Conservation (phyloP, 148 eudicot species). For the Simmondsia chinensis region DNA sequence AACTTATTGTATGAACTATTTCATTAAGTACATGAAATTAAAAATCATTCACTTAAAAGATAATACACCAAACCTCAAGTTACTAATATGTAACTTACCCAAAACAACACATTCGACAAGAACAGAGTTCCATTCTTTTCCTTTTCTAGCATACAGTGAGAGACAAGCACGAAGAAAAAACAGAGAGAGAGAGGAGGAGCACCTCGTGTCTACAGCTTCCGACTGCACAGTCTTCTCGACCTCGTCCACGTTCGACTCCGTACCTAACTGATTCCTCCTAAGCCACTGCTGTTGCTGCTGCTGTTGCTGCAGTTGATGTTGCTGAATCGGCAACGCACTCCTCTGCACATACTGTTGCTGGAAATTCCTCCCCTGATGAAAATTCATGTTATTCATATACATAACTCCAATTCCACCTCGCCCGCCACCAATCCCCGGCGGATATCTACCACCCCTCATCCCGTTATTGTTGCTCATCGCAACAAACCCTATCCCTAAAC, state of each 20-base stretch:
- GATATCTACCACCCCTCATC: constrained; percentile 11
- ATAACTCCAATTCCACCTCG: constrained; percentile 6
- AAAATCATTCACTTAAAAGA: no score
- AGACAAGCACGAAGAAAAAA: neutral
- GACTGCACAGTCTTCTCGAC: constrained; percentile 76
- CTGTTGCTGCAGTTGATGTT: constrained; percentile 12
- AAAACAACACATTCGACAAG: no score
- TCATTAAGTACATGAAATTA: no score
- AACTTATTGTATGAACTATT: no score
- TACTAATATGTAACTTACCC: no score
- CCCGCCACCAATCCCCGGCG: constrained; percentile 11
- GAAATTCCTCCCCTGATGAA: constrained; percentile 10
- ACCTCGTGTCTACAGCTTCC: constrained; percentile 62
- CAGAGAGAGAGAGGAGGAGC: neutral
- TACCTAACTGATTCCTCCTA: constrained; percentile 46
- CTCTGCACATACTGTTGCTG: constrained; percentile 11
- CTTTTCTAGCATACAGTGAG: no score
- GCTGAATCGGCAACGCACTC: constrained; percentile 6
- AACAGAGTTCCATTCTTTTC: no score
- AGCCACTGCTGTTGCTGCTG: constrained; percentile 55
- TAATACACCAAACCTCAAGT: no score
- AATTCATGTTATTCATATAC: constrained; percentile 7
- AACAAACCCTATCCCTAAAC: constrained; percentile 4
- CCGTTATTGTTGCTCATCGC: constrained; percentile 6
- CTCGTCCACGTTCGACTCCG: constrained; percentile 34